Base-by-base conservation (phyloP, 2,329 filamentous ascomycete genomes). In the Diaporthe sp. region DNA sequence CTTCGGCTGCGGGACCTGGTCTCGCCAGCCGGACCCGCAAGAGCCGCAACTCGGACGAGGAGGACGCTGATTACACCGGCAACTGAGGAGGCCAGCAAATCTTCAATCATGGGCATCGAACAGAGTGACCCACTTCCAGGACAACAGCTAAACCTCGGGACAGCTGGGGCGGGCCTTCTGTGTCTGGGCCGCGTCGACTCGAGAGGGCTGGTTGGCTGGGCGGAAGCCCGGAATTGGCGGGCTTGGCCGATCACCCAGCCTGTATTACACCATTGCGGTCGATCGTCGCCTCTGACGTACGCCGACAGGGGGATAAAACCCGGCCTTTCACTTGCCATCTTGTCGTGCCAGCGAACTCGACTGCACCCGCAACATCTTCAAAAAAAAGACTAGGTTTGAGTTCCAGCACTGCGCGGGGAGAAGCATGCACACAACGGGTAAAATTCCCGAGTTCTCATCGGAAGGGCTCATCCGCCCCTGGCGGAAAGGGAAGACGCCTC, bases 1-100 rank as follows among this genome's bases (percentile, higher is more conserved):
- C 49, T 55, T 28, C 49, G 31, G 10, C 31, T 4, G 31, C 28
- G 65, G 65, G 65, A 4, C 65, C 65, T 15, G 25, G 46, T 5
- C 65, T 70, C 65, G 34, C 65, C 65, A 70, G 51, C 49, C 25
- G 65, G 17, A 42, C 65, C 31, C 65, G 65, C 49, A 70, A 53
- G 49, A 53, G 22, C 22, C 65, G 65, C 9, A 34, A 1, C 49
- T 19, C 65, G 8, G 65, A 70, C 22, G 65, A 53, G 13, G 34
- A 70, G 7, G 65, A 70, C 12, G 46, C 8, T 22, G 65, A 70
- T n/a, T 70, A 70, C 46, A 55, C 4, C 2, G 49, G n/a, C n/a
- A 42, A 70, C n/a, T 70, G 65, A 70, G 8, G 13, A 55, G 15
- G 8, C 65, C n/a, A 31, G 34, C 49, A 28, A 0, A 1, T 10